Conservation (phyloP, 2,329 filamentous ascomycete genomes). For the Aspergillus luchuensis region DNA sequence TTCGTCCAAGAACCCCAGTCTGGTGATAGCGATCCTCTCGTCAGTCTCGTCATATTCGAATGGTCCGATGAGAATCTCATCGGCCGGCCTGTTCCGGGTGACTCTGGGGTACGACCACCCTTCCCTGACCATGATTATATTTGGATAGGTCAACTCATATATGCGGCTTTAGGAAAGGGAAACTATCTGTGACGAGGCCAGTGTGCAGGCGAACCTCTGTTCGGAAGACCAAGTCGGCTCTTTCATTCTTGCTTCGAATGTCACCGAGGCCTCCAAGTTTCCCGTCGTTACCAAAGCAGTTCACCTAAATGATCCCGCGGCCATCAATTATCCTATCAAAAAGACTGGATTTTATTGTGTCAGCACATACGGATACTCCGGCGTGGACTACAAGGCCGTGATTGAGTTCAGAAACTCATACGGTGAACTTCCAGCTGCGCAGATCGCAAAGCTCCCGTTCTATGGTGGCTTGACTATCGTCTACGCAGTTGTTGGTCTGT, state of each 20-base stretch:
- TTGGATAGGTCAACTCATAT: slow-evolving; percentile 33
- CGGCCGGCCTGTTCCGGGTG: slow-evolving; percentile 64
- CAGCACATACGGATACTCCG: slow-evolving; percentile 70
- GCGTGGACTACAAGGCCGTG: slow-evolving; percentile 72
- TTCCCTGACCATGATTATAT: neutral
- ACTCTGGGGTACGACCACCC: slow-evolving; percentile 52
- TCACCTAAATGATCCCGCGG: slow-evolving; percentile 71
- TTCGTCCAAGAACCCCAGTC: slow-evolving; percentile 66
- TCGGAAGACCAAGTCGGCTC: slow-evolving; percentile 75
- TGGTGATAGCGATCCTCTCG: slow-evolving; percentile 68
- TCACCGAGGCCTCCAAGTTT: slow-evolving; percentile 68
- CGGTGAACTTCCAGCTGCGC: slow-evolving; percentile 89
- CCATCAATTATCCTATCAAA: slow-evolving; percentile 78
- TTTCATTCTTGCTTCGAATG: slow-evolving; percentile 79
- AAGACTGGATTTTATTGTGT: slow-evolving; percentile 98
- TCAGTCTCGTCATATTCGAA: slow-evolving; percentile 89
- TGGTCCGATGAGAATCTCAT: slow-evolving; percentile 84
- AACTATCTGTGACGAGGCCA: slow-evolving; percentile 75
- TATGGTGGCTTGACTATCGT: slow-evolving; percentile 93
- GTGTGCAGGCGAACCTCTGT: slow-evolving; percentile 70
- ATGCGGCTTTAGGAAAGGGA: slow-evolving; percentile 51
- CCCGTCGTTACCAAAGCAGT: slow-evolving; percentile 78
- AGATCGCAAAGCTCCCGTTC: slow-evolving; percentile 96
- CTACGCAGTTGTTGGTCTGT: slow-evolving; percentile 80
- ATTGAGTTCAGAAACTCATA: slow-evolving; percentile 95